Conservation (phyloP, 2,329 filamentous ascomycete species). For the Rutstroemia sp. region DNA sequence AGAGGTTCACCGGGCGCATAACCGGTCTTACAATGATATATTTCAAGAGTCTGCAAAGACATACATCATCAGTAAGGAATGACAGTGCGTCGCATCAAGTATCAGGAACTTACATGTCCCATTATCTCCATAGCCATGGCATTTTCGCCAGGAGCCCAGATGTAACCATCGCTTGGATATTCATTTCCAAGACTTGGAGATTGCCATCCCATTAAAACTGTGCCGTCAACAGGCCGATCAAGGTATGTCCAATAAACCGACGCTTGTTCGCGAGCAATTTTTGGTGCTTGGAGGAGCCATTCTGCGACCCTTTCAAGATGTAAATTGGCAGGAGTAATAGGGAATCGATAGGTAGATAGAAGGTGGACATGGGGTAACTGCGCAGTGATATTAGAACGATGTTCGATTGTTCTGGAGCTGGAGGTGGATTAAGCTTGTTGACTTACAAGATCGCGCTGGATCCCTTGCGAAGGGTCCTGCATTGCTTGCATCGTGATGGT, state of each 20-base stretch:
- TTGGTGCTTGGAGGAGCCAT: slow-evolving; percentile 76
- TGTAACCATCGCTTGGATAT: slow-evolving; percentile 85
- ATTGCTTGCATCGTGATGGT: slow-evolving; percentile 24
- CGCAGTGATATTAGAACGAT: slow-evolving; percentile 11
- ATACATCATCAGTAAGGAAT: slow-evolving; percentile 10
- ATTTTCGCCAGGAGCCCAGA: slow-evolving; percentile 80
- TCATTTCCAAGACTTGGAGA: slow-evolving; percentile 64
- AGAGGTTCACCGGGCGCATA: slow-evolving; percentile 70
- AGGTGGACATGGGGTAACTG: slow-evolving; percentile 67
- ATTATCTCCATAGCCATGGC: slow-evolving; percentile 66
- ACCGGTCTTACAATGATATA: slow-evolving; percentile 75
- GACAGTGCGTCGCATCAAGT: neutral
- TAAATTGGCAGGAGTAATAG: slow-evolving; percentile 57
- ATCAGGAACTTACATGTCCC: slow-evolving; percentile 51
- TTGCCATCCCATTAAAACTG: slow-evolving; percentile 83
- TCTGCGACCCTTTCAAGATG: slow-evolving; percentile 71
- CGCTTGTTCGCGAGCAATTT: slow-evolving; percentile 75
- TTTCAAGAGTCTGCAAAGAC: slow-evolving; percentile 66
- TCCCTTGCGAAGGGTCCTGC: slow-evolving; percentile 37
- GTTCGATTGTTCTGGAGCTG: slow-evolving; percentile 3
- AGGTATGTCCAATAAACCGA: slow-evolving; percentile 94
- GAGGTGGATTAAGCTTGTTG: slow-evolving; percentile 7
- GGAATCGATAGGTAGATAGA: slow-evolving; percentile 76
- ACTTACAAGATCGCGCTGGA: slow-evolving; percentile 38
- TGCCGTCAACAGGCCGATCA: slow-evolving; percentile 72